These are phyloP conservation scores for Cryptosporidium bovis DNA, from an alignment of 169 alveolate species.

Conservation along the genomic window DNA sequence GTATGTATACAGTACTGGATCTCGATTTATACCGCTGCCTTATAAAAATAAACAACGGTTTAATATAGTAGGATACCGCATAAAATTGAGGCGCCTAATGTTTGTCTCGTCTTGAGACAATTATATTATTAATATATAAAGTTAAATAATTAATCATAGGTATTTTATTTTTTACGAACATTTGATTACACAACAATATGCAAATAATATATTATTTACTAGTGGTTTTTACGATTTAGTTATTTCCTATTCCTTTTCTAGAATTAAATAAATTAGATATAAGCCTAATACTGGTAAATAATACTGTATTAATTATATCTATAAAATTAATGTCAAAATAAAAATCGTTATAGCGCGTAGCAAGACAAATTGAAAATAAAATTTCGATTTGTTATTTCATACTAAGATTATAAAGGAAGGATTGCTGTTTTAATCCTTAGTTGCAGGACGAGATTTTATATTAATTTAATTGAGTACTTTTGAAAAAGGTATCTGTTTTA, in stretches of 20 bases:
- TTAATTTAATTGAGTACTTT: neutral
- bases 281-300: too few species aligned
- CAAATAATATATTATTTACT: neutral
- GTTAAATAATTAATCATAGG: neutral
- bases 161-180: neutral
- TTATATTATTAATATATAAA: neutral
- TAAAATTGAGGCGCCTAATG: constrained; percentile 21
- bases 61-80: neutral
- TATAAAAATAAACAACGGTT: neutral
- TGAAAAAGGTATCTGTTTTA: neutral
- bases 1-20: neutral
- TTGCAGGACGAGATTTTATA: too few species aligned
- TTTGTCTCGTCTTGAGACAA: constrained; percentile 73
- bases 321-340: too few species aligned
- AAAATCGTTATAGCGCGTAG: too few species aligned
- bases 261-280: too few species aligned
- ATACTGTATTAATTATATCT: too few species aligned
- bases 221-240: too few species aligned
- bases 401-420: too few species aligned
- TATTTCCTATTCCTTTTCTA: too few species aligned
- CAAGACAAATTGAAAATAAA: too few species aligned
- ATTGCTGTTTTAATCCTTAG: too few species aligned
- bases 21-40: neutral
- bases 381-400: too few species aligned
- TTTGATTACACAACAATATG: neutral